Evolutionary conservation across 2,329 filamentous ascomycete genomes (phyloP).

Genomic region (Sclerotinia subarctica): DNA sequence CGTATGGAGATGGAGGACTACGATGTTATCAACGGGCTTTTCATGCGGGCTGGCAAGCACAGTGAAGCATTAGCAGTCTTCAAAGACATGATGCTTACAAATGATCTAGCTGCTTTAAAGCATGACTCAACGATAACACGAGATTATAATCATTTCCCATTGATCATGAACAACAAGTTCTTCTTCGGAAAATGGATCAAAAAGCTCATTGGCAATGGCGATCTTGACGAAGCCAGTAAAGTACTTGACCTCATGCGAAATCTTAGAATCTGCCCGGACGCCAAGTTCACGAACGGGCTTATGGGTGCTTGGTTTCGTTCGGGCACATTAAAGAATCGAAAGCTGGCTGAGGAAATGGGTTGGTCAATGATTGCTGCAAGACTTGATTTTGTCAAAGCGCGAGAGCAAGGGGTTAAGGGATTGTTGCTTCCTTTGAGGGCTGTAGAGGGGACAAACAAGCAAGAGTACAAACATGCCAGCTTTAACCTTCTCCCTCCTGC

Average conservation of each 20-base stretch:
- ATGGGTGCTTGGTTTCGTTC: slow-evolving; percentile 74
- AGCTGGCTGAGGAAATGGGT: slow-evolving; percentile 64
- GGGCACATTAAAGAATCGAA: slow-evolving; percentile 50
- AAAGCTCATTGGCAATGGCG: slow-evolving; percentile 69
- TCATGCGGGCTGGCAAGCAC: slow-evolving; percentile 63
- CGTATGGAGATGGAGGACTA: slow-evolving; percentile 71
- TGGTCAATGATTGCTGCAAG: slow-evolving; percentile 75
- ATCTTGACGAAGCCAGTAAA: slow-evolving; percentile 66
- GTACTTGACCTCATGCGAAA: slow-evolving; percentile 75
- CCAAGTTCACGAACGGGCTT: slow-evolving; percentile 78
- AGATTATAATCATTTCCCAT: slow-evolving; percentile 43
- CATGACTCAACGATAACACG: slow-evolving; percentile 29
- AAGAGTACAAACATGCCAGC: slow-evolving; percentile 37
- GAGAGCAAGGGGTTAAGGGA: slow-evolving; percentile 29
- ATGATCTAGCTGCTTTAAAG: slow-evolving; percentile 17
- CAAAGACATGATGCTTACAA: slow-evolving; percentile 76
- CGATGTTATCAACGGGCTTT: slow-evolving; percentile 67
- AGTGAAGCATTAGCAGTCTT: slow-evolving; percentile 73
- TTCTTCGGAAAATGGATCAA: slow-evolving; percentile 90
- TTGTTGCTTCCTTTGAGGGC: slow-evolving; percentile 26
- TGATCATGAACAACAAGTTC: slow-evolving; percentile 64
- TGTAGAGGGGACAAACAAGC: slow-evolving; percentile 23
- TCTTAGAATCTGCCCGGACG: slow-evolving; percentile 63
- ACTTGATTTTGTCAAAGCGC: slow-evolving; percentile 57
- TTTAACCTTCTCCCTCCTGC: slow-evolving; percentile 52